phyloP scores from a whole-genome alignment of 176 grass and related monocot species.

The Oryza punctata region DNA sequence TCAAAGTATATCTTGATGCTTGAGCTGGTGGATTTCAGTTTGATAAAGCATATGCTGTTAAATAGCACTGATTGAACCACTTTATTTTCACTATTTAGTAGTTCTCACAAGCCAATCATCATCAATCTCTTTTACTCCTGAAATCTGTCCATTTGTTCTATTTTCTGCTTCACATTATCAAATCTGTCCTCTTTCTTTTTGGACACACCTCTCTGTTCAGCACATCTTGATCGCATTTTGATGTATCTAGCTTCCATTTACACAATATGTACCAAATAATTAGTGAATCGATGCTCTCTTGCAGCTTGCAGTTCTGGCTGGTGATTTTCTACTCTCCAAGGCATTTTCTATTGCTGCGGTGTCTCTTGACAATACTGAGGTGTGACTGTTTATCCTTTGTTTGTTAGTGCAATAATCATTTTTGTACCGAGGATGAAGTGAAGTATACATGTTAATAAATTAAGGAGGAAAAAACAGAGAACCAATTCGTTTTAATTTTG shows the following conservation, averaged over 20 bases:
- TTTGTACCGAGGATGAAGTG: slow-evolving; percentile 8
- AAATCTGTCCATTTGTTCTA: neutral
- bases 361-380: slow-evolving; percentile 65
- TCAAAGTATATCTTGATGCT: neutral
- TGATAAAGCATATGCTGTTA: neutral
- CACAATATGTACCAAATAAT: neutral
- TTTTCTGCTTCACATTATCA: neutral
- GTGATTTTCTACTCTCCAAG: slow-evolving; percentile 84
- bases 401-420: neutral
- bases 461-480: neutral
- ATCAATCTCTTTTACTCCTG: slow-evolving; percentile 8
- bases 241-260: slow-evolving; percentile 3
- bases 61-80: neutral
- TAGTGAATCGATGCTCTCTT: slow-evolving; percentile 35
- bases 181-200: neutral
- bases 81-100: slow-evolving; percentile 17
- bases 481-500: neutral
- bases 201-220: neutral
- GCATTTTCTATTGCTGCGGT: slow-evolving; percentile 67
- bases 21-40: neutral
- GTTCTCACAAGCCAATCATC: neutral
- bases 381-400: slow-evolving; percentile 18
- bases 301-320: slow-evolving; percentile 82
- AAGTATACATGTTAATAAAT: neutral
- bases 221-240: neutral